These are phyloP conservation scores for Penicillium griseofulvum DNA, from an alignment of 2,329 filamentous ascomycete species.

Conservation along the genomic window DNA sequence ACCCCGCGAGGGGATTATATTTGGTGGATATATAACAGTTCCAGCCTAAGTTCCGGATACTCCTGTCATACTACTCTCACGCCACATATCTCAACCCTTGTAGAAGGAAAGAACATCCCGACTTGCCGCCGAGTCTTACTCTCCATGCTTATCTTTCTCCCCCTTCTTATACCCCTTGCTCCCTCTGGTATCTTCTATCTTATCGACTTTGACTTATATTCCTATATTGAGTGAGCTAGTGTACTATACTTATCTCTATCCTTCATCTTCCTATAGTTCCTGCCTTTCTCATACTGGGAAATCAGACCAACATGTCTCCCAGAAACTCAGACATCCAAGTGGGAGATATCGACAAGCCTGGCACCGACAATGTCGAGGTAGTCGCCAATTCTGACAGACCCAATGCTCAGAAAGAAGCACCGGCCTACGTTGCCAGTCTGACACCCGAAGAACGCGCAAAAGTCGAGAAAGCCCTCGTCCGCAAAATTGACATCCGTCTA, in stretches of 20 bases:
- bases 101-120: not conserved
- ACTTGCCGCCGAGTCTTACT: not conserved
- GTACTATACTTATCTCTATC: not conserved
- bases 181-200: not conserved
- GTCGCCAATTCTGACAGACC: conserved; percentile 27
- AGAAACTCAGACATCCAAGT: conserved; percentile 15
- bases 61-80: not conserved
- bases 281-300: not conserved
- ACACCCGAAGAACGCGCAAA: conserved; percentile 51
- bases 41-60: too few species aligned
- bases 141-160: conserved; percentile 4
- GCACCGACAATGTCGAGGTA: conserved; percentile 26
- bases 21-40: too few species aligned
- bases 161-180: conserved; percentile 6
- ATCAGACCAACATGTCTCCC: conserved; percentile 16
- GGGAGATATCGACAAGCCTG: conserved; percentile 21
- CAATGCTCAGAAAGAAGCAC: conserved; percentile 29
- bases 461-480: conserved; percentile 60
- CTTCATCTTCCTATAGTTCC: not conserved
- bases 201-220: not conserved
- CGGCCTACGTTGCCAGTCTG: conserved; percentile 42
- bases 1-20: not conserved
- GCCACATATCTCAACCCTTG: conserved; percentile 1
- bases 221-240: not conserved
- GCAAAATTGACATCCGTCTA: conserved; percentile 68